Conservation (phyloP, 2,329 filamentous ascomycete species). For the Trichoderma arundinaceum region DNA sequence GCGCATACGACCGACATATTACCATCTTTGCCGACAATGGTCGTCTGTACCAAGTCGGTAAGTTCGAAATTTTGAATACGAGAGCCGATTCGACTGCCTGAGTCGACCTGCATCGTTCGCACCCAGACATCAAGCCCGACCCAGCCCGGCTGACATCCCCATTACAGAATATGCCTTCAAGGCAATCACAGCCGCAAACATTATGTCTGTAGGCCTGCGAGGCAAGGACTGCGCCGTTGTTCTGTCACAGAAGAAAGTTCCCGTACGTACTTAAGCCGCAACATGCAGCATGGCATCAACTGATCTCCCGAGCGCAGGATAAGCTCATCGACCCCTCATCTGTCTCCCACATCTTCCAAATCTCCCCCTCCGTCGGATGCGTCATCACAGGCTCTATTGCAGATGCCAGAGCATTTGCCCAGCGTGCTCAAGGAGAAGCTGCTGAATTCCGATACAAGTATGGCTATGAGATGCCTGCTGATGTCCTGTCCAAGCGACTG, state of each 20-base stretch:
- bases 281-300: conserved; percentile 10
- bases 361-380: conserved; percentile 94
- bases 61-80: conserved; percentile 47
- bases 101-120: conserved; percentile 1
- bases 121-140: background rate
- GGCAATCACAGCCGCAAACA: conserved; percentile 98
- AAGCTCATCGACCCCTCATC: conserved; percentile 98
- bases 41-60: conserved; percentile 99
- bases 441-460: conserved; percentile 98
- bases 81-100: conserved; percentile 4
- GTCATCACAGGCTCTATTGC: conserved; percentile 99
- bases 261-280: conserved; percentile 65
- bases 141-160: conserved; percentile 36
- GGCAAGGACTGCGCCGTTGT: conserved; percentile 98
- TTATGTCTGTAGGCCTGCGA: conserved; percentile 94
- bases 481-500: conserved; percentile 92
- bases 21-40: conserved; percentile 99
- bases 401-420: conserved; percentile 91
- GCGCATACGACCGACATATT: conserved; percentile 97
- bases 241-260: conserved; percentile 98
- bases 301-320: conserved; percentile 65
- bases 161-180: conserved; percentile 98
- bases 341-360: conserved; percentile 95
- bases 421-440: conserved; percentile 91
- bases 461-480: conserved; percentile 99